Percentiles rank a stretch among this genome's conserved stretches.
These are phyloP conservation scores for Bryoglossum gracile DNA, from an alignment of 495 filamentous ascomycete genomes.

Conservation along the genomic window DNA sequence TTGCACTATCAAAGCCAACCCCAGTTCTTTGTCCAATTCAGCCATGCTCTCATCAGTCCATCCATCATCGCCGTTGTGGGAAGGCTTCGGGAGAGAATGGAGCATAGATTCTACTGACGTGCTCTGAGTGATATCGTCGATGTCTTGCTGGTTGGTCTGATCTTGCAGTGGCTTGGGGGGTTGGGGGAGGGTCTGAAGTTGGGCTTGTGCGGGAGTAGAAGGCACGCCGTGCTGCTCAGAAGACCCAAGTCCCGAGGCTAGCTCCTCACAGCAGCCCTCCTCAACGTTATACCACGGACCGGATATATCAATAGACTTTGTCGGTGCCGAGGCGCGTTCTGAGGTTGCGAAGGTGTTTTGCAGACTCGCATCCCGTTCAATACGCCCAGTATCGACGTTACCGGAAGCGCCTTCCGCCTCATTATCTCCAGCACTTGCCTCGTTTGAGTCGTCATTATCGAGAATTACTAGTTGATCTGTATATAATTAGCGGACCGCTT, in stretches of 20 bases:
- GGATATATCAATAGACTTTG: background rate
- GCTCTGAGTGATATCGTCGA: too few species aligned
- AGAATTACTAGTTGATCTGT: background rate
- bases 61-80: constrained; percentile 14
- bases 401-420: constrained; percentile 7
- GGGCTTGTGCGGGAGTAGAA: constrained; percentile 13
- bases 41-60: constrained; percentile 15
- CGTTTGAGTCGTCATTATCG: background rate
- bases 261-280: background rate
- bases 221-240: constrained; percentile 11
- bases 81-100: constrained; percentile 8
- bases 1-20: constrained; percentile 12
- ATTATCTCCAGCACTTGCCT: background rate
- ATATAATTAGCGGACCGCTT: constrained; percentile 2
- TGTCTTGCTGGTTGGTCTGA: too few species aligned
- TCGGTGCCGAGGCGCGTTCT: background rate
- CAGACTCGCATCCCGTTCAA: constrained; percentile 5
- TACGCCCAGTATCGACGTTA: constrained; percentile 11
- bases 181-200: constrained; percentile 14
- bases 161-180: too few species aligned
- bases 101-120: constrained; percentile 8
- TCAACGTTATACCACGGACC: background rate
- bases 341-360: constrained; percentile 7
- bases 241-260: background rate
- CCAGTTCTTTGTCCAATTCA: constrained; percentile 15